phyloP scores from a whole-genome alignment of 163 green algal genomes.

The Chlamydomonas reinhardtii region DNA sequence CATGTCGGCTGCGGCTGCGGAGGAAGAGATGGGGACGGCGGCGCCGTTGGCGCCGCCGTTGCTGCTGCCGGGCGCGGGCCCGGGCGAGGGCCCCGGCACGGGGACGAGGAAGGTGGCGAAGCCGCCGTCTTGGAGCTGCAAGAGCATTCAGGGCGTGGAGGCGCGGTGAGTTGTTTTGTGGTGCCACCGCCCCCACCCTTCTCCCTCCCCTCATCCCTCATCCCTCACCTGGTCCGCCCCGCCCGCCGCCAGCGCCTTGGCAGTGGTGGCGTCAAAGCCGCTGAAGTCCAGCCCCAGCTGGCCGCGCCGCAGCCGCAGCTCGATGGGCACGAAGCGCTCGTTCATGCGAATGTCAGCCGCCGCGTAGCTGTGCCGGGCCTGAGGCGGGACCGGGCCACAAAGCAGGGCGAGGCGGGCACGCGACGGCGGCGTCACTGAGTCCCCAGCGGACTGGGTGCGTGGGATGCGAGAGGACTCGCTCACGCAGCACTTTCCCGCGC shows the following conservation, averaged over 20 bases:
- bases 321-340: conserved; percentile 57
- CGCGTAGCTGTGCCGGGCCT: conserved; percentile 56
- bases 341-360: conserved; percentile 66
- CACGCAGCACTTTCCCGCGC: too few relatives aligned
- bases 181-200: background rate
- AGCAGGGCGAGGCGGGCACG: too few relatives aligned
- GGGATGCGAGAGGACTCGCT: too few relatives aligned
- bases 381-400: too few relatives aligned
- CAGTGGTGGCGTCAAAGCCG: conserved; percentile 61
- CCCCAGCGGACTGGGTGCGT: too few relatives aligned
- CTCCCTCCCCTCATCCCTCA: too few relatives aligned
- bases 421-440: too few relatives aligned
- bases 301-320: conserved; percentile 53
- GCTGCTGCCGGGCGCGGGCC: background rate
- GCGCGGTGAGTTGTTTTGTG: too few relatives aligned
- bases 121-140: conserved; percentile 31
- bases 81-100: conserved; percentile 6
- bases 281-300: conserved; percentile 67
- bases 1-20: background rate
- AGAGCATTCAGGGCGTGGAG: too few relatives aligned
- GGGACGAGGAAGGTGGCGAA: conserved; percentile 41
- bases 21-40: background rate
- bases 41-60: background rate
- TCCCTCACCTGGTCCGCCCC: conserved; percentile 11
- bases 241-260: conserved; percentile 6